Base-by-base conservation (phyloP, 163 green algal species). In the Scenedesmus sp. region DNA sequence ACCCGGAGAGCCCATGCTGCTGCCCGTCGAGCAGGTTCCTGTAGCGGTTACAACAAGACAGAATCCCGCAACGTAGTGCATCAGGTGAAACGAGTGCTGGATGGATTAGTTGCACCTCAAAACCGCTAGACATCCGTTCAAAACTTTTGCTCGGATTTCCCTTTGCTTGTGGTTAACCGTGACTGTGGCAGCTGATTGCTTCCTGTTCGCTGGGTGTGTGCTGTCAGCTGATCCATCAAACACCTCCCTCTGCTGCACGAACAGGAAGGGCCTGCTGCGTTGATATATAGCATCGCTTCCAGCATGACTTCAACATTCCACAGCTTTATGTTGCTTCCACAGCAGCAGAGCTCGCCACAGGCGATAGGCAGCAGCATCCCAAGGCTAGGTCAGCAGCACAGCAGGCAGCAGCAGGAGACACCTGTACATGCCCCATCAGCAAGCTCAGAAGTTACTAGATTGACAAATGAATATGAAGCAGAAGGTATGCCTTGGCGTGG, bases 391-490 rank as follows among this genome's bases (percentile, higher is more conserved):
- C 79, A 84, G 79, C 79, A 84, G 79, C 79, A 51, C 2, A 51
- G 4, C 22, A 51, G 42, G 37, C 37, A 53, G 79, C 79, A 84
- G 42, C 42, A 10, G 1, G 42, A 84, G 24, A 35, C 42, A 15
- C 30, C 42, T 35, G 12, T 26, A 42, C 43, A 84, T 43, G 43
- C 79, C 22, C 42, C 79, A 40, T n/a, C 40, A 51, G 42, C 46
- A 51, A 13, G 33, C 4, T 5, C 43, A 56, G 85, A 90, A 20
- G 33, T 82, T 0, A 13, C 4, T 15, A 43, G 85, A 37, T n/a
- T 86, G 33, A 33, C 76, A 73, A 24, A 70, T 30, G 22, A 91
- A 37, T 91, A 91, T 76, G 37, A 91, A 24, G 56, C 22, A 33
- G 86, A 91, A 80, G 86, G 86, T 91, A 53, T 0, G 73, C 18